These are phyloP conservation scores for Trypanosoma platydactyli DNA, from an alignment of 208 protist genomes.

Conservation along the genomic window DNA sequence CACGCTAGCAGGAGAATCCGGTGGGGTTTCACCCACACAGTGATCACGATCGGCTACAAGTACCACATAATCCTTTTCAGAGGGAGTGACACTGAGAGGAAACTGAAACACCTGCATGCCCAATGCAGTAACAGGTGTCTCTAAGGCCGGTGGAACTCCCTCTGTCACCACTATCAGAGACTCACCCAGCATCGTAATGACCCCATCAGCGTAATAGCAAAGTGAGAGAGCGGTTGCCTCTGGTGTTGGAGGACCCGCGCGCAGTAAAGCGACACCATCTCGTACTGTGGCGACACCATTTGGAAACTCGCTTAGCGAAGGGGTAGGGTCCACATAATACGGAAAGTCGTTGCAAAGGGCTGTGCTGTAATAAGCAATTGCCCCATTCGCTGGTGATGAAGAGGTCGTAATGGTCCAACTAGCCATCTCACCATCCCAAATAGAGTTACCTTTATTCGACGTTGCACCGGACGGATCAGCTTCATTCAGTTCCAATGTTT, in stretches of 20 bases:
- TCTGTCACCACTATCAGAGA: slow-evolving; percentile 37
- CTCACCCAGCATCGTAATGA: slow-evolving; percentile 39
- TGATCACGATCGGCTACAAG: slow-evolving; percentile 41
- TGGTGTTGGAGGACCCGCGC: slow-evolving; percentile 4
- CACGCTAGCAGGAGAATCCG: slow-evolving; percentile 2
- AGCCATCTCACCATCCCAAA: slow-evolving; percentile 58
- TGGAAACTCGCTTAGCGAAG: slow-evolving; percentile 8
- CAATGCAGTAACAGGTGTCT: slow-evolving; percentile 14
- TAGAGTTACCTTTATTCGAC: slow-evolving; percentile 28
- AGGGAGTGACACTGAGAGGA: slow-evolving; percentile 40
- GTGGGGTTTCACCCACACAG: slow-evolving; percentile 44
- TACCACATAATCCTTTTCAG: slow-evolving; percentile 58
- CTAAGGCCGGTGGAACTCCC: slow-evolving; percentile 49
- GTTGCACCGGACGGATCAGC: slow-evolving; percentile 53
- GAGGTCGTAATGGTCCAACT: slow-evolving; percentile 57
- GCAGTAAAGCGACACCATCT: slow-evolving; percentile 16
- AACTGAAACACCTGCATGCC: slow-evolving; percentile 52
- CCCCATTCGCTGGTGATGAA: slow-evolving; percentile 22
- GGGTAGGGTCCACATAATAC: slow-evolving; percentile 46
- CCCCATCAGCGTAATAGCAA: slow-evolving; percentile 48
- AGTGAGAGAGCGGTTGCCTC: slow-evolving; percentile 33
- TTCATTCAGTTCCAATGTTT: slow-evolving; percentile 10
- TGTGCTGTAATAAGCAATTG: slow-evolving; percentile 81
- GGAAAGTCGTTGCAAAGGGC: slow-evolving; percentile 62
- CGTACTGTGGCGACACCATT: slow-evolving; percentile 22